phyloP scores from a whole-genome alignment of 345 rosid species.

The Salix koriyanagi region DNA sequence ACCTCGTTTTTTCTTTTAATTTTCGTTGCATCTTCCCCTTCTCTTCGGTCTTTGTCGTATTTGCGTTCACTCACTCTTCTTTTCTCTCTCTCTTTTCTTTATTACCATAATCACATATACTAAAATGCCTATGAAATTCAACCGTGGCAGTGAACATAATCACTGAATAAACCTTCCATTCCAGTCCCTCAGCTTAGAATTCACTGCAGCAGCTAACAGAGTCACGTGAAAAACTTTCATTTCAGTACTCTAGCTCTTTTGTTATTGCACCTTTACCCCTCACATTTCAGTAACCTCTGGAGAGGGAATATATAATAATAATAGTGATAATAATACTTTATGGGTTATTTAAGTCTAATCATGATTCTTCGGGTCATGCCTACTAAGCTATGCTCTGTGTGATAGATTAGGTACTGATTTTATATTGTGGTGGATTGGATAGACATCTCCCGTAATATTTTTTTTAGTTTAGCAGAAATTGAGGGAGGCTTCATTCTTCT shows the following conservation, averaged over 20 bases:
- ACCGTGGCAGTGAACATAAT: no score
- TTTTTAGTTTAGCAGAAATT: neutral
- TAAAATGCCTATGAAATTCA: no score
- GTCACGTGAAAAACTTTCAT: no score
- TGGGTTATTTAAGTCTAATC: neutral
- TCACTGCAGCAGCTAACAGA: no score
- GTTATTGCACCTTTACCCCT: no score
- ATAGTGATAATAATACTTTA: no score
- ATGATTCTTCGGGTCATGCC: neutral
- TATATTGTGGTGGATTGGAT: neutral
- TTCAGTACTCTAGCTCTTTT: no score
- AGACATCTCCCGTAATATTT: neutral
- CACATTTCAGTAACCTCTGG: no score
- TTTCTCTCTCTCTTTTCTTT: neutral
- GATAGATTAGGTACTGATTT: neutral
- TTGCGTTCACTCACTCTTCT: neutral
- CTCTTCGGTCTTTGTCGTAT: conserved; percentile 2
- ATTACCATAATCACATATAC: no score
- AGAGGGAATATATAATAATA: no score
- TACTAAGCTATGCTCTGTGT: neutral
- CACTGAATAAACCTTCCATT: no score
- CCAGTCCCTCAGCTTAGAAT: no score
- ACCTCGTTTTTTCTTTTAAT: conserved; percentile 12
- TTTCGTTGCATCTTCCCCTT: conserved; percentile 5
- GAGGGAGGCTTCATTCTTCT: neutral